Evolutionary conservation across 768 basidiomycete genomes (phyloP).

Genomic region (Cyathus striatus): DNA sequence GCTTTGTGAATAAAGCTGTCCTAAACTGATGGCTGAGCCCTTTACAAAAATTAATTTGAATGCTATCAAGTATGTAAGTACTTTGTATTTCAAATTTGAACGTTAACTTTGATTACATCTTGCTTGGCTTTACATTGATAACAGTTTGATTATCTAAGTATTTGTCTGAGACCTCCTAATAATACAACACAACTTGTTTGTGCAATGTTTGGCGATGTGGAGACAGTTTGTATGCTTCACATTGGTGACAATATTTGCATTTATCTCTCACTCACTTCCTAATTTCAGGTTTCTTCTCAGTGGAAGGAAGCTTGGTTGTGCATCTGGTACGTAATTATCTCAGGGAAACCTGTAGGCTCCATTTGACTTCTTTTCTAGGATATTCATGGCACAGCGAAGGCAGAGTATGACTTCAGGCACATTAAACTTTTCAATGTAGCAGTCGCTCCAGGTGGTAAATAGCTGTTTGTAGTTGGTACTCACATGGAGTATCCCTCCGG

Average conservation of each 20-base stretch:
- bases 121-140: too few species aligned
- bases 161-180: too few species aligned
- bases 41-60: too few species aligned
- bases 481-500: conserved; percentile 58
- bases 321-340: conserved; percentile 42
- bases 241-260: background rate
- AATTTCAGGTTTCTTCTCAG: conserved; percentile 58
- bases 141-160: too few species aligned
- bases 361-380: conserved; percentile 29
- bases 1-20: too few species aligned
- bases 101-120: too few species aligned
- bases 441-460: conserved; percentile 56
- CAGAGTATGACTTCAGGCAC: conserved; percentile 48
- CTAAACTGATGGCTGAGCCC: too few species aligned
- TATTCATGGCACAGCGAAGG: conserved; percentile 49
- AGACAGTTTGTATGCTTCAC: conserved; percentile 35
- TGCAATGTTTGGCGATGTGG: too few species aligned
- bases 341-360: background rate
- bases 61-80: too few species aligned
- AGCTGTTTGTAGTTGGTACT: conserved; percentile 65
- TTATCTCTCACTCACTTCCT: background rate
- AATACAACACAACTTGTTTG: too few species aligned
- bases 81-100: too few species aligned
- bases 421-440: conserved; percentile 69
- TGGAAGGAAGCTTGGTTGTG: conserved; percentile 59